Percentiles rank a stretch among this genome's conserved stretches.
Conservation (phyloP, 2,329 filamentous ascomycete species). For the Pseudogymnoascus sp. region DNA sequence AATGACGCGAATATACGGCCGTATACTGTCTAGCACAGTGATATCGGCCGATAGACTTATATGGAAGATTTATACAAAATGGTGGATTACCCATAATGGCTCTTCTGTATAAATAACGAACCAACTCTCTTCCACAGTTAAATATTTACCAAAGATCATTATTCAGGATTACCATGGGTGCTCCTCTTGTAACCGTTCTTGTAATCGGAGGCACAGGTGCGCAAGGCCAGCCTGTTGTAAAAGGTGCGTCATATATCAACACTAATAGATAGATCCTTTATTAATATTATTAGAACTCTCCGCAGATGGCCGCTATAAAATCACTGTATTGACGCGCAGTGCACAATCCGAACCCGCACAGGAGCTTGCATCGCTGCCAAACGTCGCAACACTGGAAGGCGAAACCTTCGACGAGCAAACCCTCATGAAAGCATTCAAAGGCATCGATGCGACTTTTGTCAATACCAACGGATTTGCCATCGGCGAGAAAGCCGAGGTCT, state of each 20-base stretch:
- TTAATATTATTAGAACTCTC: neutral
- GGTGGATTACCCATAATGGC: too few relatives aligned
- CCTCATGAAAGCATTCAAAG: slow-evolving; percentile 17
- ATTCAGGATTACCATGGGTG: neutral
- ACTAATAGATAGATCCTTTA: neutral
- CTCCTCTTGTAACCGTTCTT: slow-evolving; percentile 40
- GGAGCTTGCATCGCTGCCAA: slow-evolving; percentile 18
- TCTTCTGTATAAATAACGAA: neutral
- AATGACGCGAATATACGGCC: neutral
- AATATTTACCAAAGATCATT: neutral
- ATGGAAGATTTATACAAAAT: neutral
- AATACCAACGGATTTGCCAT: slow-evolving; percentile 25
- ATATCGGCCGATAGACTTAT: neutral
- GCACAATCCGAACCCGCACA: slow-evolving; percentile 14
- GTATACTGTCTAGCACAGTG: neutral
- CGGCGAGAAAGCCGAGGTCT: slow-evolving; percentile 24
- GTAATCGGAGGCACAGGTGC: slow-evolving; percentile 35
- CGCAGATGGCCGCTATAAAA: slow-evolving; percentile 1
- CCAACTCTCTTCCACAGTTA: neutral
- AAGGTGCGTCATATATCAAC: slow-evolving; percentile 21
- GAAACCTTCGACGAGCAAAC: slow-evolving; percentile 20
- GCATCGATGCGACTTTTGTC: slow-evolving; percentile 19
- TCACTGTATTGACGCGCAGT: slow-evolving; percentile 14
- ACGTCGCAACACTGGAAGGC: slow-evolving; percentile 24
- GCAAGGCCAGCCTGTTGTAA: slow-evolving; percentile 32